Base-by-base conservation (phyloP, 192 early-diverging fungal genomes). In the Coemansia reversa region DNA sequence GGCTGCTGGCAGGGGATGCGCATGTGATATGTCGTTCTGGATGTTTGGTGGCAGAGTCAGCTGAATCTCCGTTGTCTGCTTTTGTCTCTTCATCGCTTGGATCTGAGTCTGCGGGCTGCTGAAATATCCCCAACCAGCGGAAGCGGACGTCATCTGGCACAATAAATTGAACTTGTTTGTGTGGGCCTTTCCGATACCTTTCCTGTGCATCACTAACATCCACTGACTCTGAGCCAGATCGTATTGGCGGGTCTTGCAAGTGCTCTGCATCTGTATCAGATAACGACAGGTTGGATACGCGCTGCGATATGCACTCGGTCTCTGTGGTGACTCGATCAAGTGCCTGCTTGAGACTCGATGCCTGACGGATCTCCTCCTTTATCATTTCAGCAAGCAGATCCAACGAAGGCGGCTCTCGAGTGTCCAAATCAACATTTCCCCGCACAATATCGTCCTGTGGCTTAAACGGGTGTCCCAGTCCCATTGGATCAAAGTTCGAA, bases 291-390 rank as follows among this genome's bases (percentile, higher is more conserved):
- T 59, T 51, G 6, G 66, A 67, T 35, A 75, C 63, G 24, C 73
- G 69, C 53, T 68, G 69, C 6, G 62, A 56, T 48, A 81, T 75
- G 19, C 47, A 58, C 30, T 66, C 63, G 20, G 73, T 64, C 63
- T 81, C 78, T 9, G 45, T 27, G 16, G 66, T 73, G 5, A 81
- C 72, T 11, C 73, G 55, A 20, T 75, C 73, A 4, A 81, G 73
- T 18, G 78, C 78, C 73, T 75, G 68, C 45, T 66, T 75, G 7
- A 81, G 69, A 19, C 62, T 60, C 51, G 78, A 81, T 30, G 78
- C 78, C 66, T 81, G 78, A 7, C 78, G 78, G 24, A 81, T 75
- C 63, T 81, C 78, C 66, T 81, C 78, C 20, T 81, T 81, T 53
- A 81, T 75, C 78, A 81, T 81, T 19, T 81, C 78, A 0, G 73